Evolutionary conservation across 2,329 filamentous ascomycete genomes (phyloP).

Genomic region (Neofusicoccum parvum): DNA sequence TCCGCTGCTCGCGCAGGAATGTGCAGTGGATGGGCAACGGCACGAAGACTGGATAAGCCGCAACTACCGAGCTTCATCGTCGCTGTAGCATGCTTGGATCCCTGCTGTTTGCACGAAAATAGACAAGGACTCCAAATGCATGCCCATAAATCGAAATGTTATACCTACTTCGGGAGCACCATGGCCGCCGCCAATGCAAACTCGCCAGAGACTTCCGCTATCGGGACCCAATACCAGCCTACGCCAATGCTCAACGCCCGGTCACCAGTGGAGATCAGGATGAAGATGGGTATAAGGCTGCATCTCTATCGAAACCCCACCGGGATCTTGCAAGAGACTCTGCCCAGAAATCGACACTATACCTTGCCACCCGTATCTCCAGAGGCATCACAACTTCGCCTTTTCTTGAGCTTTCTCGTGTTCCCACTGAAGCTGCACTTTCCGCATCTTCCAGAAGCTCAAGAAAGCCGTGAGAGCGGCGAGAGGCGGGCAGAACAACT

Average conservation of each 20-base stretch:
- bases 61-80: not conserved
- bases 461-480: conserved; percentile 69
- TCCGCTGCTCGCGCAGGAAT: not conserved
- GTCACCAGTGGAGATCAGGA: not conserved
- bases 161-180: not conserved
- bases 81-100: not conserved
- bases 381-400: conserved; percentile 54
- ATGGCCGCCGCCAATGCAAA: not conserved
- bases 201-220: not conserved
- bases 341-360: not conserved
- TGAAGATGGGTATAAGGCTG: conserved; percentile 1
- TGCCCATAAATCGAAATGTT: not conserved
- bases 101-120: not conserved
- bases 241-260: not conserved
- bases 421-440: conserved; percentile 72
- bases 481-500: conserved; percentile 71
- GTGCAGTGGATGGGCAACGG: not conserved
- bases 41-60: not conserved
- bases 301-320: not conserved
- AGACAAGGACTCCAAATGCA: not conserved
- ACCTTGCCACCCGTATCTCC: not conserved
- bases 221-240: not conserved
- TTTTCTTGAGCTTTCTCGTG: conserved; percentile 56
- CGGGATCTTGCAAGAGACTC: not conserved
- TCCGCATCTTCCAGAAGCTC: conserved; percentile 72